These are phyloP conservation scores for Huntiella savannae DNA, from an alignment of 2,329 filamentous ascomycete genomes.

Conservation along the genomic window DNA sequence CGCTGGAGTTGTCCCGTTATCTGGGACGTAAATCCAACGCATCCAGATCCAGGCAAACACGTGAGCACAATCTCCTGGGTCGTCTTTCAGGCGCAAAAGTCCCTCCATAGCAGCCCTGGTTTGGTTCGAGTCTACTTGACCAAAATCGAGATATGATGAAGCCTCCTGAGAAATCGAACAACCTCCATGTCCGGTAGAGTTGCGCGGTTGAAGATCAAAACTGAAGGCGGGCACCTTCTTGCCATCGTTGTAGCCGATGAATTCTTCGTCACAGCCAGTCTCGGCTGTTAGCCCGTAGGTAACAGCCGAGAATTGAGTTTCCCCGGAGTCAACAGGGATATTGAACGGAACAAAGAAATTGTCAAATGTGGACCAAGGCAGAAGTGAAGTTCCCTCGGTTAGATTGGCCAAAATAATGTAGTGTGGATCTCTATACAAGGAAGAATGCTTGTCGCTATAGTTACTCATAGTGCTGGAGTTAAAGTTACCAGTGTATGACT, in stretches of 20 bases:
- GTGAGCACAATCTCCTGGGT: not conserved
- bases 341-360: conserved; percentile 29
- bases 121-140: too few relatives aligned
- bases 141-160: not conserved
- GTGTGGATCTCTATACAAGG: conserved; percentile 12
- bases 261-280: not conserved
- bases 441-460: not conserved
- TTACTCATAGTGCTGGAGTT: not conserved
- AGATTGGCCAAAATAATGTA: conserved; percentile 22
- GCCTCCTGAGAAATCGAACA: not conserved
- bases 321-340: not conserved
- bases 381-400: conserved; percentile 23
- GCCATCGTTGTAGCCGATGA: not conserved
- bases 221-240: not conserved
- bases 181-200: too few relatives aligned
- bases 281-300: not conserved
- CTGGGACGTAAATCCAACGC: not conserved
- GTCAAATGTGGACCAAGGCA: conserved; percentile 27
- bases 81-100: too few relatives aligned
- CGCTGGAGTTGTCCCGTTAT: not conserved
- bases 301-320: not conserved
- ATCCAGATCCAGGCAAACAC: not conserved
- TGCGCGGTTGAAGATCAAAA: not conserved
- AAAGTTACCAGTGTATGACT: too few relatives aligned
- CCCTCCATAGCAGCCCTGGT: not conserved